A percentile compares a stretch with the other conserved stretches of the same genome.
phyloP scores from a whole-genome alignment of 345 rosid genomes.

The Physaria fendleri region DNA sequence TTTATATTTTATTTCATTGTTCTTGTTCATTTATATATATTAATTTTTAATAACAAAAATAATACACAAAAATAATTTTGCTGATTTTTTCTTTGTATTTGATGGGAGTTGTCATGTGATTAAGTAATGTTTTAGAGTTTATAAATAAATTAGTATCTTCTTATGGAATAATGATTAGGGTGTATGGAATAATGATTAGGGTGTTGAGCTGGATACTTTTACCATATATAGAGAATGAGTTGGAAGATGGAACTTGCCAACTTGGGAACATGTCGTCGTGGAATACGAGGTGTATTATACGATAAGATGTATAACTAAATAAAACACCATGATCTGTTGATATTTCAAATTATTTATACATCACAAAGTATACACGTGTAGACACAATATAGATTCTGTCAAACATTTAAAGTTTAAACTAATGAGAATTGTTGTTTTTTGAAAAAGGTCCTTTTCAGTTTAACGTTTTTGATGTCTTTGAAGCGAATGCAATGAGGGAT shows the following conservation, averaged over 20 bases:
- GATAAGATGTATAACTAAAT: not conserved
- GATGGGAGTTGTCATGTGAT: constrained; percentile 2
- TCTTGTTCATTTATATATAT: too few species aligned
- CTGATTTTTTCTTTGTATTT: not conserved
- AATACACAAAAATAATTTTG: too few species aligned
- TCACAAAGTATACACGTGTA: not conserved
- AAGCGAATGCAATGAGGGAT: not conserved
- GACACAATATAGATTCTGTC: not conserved
- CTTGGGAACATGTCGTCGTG: constrained; percentile 17
- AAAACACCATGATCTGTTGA: constrained; percentile 16
- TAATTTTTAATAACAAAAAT: too few species aligned
- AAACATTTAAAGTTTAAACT: not conserved
- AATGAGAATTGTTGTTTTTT: not conserved
- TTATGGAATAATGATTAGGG: constrained; percentile 16
- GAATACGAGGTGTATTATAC: constrained; percentile 13
- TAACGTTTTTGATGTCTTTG: not conserved
- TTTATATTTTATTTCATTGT: not conserved
- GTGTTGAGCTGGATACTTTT: constrained; percentile 11
- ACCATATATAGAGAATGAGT: constrained; percentile 19
- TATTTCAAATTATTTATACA: not conserved
- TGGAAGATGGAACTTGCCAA: constrained; percentile 14
- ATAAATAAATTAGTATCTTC: not conserved
- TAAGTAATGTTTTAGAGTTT: constrained; percentile 10
- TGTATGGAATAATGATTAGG: constrained; percentile 13
- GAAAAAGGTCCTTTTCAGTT: not conserved